Base-by-base conservation (phyloP, 441 rosid genomes). In the Capsella rubella region DNA sequence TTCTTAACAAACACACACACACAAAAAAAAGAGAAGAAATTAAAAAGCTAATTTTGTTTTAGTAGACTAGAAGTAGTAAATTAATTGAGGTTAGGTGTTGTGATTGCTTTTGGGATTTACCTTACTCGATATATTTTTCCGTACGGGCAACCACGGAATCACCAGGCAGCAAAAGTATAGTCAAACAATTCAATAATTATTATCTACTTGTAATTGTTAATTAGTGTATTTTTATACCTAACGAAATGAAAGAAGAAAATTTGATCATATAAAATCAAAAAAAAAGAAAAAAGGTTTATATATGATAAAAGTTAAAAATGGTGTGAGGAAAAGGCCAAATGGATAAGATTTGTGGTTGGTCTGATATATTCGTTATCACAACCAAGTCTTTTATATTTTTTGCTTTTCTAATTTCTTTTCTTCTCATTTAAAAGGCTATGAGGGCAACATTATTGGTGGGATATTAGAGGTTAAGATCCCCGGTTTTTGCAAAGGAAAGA, bases 311-410 rank as follows among this genome's bases (percentile, higher is more conserved):
- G 50, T 47, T 8, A 16, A 16, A 16, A 71, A 45, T 53, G 64
- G 53, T 72, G 57, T 2, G 69, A 58, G 64, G 73, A 58, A 72
- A 53, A 59, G 52, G 69, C 69, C 77, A 77, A 77, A 77, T 71
- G 77, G 80, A 77, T 77, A 77, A 77, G 80, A 51, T 37, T 13
- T 67, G 76, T 59, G 73, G 77, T 77, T 77, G 77, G 73, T 65
- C 29, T 18, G 15, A 59, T 21, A 21, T 21, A 21, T 66, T 66
- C 51, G 51, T 77, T 21, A 70, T 77, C 68, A 65, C 76, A 71
- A 42, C 51, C 66, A 58, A 71, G 73, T 29, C 72, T 42, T 58
- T 21, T 21, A 21, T 21, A 21, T 21, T 0, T 25, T 71, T 72
- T 71, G 67, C 72, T 71, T 76, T 64, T 37, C 46, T 47, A 16